Base-by-base conservation (phyloP, 73 alveolate species). In the Symbiodinium pilosum region DNA sequence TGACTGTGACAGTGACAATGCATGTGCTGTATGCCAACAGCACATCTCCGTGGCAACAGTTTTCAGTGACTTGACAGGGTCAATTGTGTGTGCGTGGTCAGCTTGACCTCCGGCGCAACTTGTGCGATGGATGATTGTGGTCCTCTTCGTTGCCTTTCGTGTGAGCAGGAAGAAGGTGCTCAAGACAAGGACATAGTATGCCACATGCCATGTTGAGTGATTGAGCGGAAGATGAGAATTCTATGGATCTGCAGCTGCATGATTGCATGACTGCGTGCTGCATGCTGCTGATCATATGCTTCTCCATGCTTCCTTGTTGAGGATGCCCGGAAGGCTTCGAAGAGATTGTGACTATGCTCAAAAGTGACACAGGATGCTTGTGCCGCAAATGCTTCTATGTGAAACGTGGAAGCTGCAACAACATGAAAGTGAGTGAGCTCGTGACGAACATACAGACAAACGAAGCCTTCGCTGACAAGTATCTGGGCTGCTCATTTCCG, bases 351-450 rank as follows among this genome's bases (percentile, higher is more conserved):
- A 41, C 73, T 43, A 43, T 84, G 92, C 3, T 42, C 75, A 44
- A 85, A 30, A n/a, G n/a, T n/a, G 83, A 44, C 44, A 51, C 52
- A 3, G 47, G 34, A 1, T 30, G 81, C 34, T 32, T 85, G 1
- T n/a, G 93, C 93, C 24, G 32, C 52, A 21, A 44, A 2, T 85
- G 93, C 81, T 85, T n/a, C 81, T 85, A 85, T 34, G 8, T 44
- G 83, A 85, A 85, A 69, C 77, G 93, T 38, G 93, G 93, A 12
- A 30, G 52, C 81, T 28, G 44, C 32, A 51, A 36, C 75, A 85
- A 85, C 51, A 85, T 85, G 93, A 20, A 11, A 20, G 20, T 85
- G 3, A 28, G 52, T 1, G 93, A 85, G 83, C 34, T 85, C 52
- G 51, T 47, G 36, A 34, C 2, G 47, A 28, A 43, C 34, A 28